Conservation (phyloP, 2,329 filamentous ascomycete species). For the Fusarium phyllophilum region DNA sequence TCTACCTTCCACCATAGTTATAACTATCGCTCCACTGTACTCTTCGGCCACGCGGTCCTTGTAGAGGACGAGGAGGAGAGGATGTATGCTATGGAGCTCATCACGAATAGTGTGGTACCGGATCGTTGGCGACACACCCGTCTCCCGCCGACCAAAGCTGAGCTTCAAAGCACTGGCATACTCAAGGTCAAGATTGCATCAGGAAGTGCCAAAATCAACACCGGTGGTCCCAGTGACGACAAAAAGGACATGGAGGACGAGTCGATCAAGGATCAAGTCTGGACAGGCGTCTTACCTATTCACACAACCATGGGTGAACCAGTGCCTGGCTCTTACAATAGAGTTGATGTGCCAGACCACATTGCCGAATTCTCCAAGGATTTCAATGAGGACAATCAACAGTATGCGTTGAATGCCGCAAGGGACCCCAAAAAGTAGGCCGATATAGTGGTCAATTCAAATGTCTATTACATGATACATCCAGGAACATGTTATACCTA, state of each 20-base stretch:
- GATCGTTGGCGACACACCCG: conserved; percentile 76
- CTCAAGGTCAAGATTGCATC: conserved; percentile 74
- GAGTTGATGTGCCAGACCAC: conserved; percentile 70
- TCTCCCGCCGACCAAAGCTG: conserved; percentile 75
- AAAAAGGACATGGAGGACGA: conserved; percentile 58
- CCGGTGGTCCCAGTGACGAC: conserved; percentile 70
- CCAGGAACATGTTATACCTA: conserved; percentile 1
- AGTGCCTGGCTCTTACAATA: conserved; percentile 68
- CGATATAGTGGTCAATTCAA: not conserved
- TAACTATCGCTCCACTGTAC: conserved; percentile 84
- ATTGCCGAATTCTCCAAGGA: conserved; percentile 58
- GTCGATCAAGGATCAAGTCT: conserved; percentile 55
- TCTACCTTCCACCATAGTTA: conserved; percentile 85
- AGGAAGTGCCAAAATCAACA: conserved; percentile 80
- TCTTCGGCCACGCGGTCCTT: conserved; percentile 77
- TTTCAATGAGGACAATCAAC: conserved; percentile 50
- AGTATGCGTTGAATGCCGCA: conserved; percentile 43
- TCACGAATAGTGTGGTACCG: conserved; percentile 79
- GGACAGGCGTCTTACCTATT: conserved; percentile 71
- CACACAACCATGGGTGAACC: conserved; percentile 72
- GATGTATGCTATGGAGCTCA: conserved; percentile 79
- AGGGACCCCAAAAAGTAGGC: conserved; percentile 25
- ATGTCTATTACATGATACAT: not conserved
- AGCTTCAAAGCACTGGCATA: conserved; percentile 80
- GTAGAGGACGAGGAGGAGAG: conserved; percentile 77